Evolutionary conservation across 495 filamentous ascomycete genomes (phyloP).

Genomic region (Trichoderma parareesei): DNA sequence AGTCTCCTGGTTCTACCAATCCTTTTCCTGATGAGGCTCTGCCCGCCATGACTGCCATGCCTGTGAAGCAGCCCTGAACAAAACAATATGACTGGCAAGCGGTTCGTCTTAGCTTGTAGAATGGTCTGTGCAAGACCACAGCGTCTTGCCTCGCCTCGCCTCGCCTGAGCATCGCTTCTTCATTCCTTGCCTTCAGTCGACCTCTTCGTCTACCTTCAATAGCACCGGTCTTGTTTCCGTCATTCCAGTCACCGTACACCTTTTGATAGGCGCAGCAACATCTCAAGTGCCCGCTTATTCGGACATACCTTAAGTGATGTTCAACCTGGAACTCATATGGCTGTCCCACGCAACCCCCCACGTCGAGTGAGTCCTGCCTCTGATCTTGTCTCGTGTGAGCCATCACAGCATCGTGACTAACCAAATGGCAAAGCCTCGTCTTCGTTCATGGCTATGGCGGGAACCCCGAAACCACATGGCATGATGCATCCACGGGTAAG

Average conservation of each 20-base stretch:
- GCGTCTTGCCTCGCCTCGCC: background rate
- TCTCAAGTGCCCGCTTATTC: background rate
- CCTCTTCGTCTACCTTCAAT: no score
- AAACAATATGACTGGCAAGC: background rate
- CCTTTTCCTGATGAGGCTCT: background rate
- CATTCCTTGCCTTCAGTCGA: no score
- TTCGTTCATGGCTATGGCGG: constrained; percentile 7
- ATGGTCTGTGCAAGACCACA: background rate
- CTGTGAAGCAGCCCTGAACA: no score
- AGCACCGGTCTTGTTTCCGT: no score
- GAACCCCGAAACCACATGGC: background rate
- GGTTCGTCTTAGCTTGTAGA: background rate
- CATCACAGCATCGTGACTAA: background rate
- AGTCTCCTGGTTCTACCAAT: background rate
- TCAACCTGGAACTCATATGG: constrained; percentile 6
- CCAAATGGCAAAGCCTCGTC: background rate
- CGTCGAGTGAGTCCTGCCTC: background rate
- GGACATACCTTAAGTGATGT: background rate
- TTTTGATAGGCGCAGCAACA: background rate
- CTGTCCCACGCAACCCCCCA: background rate
- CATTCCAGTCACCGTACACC: no score
- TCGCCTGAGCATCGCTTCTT: no score
- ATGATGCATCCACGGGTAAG: background rate
- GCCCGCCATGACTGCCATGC: background rate
- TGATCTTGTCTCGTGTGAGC: background rate